Evolutionary conservation across 2,329 filamentous ascomycete genomes (phyloP).

Genomic region (Eutypa lata): DNA sequence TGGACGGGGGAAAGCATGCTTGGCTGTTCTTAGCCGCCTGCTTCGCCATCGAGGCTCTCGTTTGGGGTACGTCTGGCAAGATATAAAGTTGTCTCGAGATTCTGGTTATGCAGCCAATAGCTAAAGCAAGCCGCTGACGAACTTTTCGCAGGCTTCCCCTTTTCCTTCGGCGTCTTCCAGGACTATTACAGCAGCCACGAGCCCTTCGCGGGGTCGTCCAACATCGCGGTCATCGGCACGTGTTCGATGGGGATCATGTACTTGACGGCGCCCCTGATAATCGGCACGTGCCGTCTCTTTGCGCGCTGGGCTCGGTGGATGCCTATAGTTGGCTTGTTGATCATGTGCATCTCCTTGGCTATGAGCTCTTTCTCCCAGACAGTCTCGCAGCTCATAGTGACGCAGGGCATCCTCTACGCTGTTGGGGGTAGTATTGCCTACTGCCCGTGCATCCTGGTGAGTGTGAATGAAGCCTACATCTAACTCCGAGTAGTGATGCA

Average conservation of each 20-base stretch:
- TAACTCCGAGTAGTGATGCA: background rate
- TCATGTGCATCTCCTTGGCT: conserved; percentile 50
- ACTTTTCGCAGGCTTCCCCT: conserved; percentile 55
- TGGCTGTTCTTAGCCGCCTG: conserved; percentile 48
- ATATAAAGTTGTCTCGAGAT: too few species aligned
- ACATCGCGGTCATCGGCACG: conserved; percentile 63
- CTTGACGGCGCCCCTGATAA: conserved; percentile 47
- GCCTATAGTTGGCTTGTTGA: conserved; percentile 42
- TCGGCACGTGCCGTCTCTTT: conserved; percentile 42
- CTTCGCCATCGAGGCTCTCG: conserved; percentile 50
- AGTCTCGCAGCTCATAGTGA: conserved; percentile 53
- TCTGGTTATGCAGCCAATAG: too few species aligned
- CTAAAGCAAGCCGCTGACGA: conserved; percentile 6
- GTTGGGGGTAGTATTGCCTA: conserved; percentile 55
- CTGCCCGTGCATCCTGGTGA: conserved; percentile 47
- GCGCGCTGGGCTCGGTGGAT: conserved; percentile 39
- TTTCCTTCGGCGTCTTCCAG: conserved; percentile 69
- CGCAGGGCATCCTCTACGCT: conserved; percentile 60
- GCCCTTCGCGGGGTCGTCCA: conserved; percentile 51
- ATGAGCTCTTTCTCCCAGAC: conserved; percentile 51
- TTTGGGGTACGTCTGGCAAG: conserved; percentile 44
- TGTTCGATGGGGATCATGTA: conserved; percentile 61
- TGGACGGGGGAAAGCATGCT: conserved; percentile 47
- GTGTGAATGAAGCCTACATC: background rate
- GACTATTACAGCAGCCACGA: conserved; percentile 62